Evolutionary conservation across 140 eudicot species (phyloP).

Genomic region (Cichorium intybus): DNA sequence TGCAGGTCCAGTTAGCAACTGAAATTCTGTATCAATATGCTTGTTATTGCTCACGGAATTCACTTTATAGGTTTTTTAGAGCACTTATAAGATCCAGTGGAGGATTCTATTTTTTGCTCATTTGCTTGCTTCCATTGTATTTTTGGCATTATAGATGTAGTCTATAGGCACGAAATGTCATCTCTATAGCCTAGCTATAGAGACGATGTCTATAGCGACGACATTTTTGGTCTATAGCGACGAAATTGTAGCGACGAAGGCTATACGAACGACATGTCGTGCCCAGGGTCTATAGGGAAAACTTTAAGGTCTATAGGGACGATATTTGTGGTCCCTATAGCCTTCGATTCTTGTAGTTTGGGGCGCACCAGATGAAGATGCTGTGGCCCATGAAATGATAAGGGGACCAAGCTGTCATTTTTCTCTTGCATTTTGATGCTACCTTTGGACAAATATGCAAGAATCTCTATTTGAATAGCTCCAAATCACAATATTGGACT

Average conservation of each 20-base stretch:
- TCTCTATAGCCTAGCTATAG: too few species aligned
- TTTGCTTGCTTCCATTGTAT: background rate
- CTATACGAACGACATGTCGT: too few species aligned
- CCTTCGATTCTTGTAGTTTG: too few species aligned
- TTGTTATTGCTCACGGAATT: background rate
- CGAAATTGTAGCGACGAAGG: too few species aligned
- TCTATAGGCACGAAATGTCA: too few species aligned
- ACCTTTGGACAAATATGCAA: slow-evolving; percentile 4
- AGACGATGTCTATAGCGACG: too few species aligned
- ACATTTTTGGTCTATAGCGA: too few species aligned
- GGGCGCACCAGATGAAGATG: background rate
- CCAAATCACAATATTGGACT: background rate
- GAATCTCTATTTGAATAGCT: background rate
- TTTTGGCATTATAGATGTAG: slow-evolving; percentile 12
- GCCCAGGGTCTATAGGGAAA: too few species aligned
- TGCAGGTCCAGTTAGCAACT: background rate
- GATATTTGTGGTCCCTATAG: too few species aligned
- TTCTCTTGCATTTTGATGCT: background rate
- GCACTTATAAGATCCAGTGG: background rate
- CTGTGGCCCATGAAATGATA: slow-evolving; percentile 17
- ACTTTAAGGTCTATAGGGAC: too few species aligned
- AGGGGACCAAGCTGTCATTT: background rate
- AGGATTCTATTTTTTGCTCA: background rate
- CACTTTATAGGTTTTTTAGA: too few species aligned
- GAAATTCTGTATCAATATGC: background rate